Evolutionary conservation across 2,329 filamentous ascomycete species (phyloP).

Genomic region (Xylariaceae sp.): DNA sequence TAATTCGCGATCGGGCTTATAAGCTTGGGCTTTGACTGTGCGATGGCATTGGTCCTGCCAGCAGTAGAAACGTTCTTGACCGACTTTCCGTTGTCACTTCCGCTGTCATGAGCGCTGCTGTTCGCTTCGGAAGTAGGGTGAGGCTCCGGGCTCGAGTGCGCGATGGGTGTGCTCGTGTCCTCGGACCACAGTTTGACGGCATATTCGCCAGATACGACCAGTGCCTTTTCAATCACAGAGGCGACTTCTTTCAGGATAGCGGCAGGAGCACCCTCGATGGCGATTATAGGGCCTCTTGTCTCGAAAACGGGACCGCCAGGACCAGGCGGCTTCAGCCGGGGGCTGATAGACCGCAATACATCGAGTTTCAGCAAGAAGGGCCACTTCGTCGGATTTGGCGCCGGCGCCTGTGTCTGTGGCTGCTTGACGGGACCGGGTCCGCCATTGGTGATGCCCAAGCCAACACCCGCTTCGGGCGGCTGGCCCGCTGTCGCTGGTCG

Average conservation of each 20-base stretch:
- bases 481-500: constrained; percentile 7
- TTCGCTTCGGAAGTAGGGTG: constrained; percentile 4
- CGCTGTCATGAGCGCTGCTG: constrained; percentile 2
- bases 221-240: constrained; percentile 58
- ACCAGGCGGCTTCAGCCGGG: constrained; percentile 48
- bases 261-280: constrained; percentile 69
- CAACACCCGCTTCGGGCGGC: constrained; percentile 7
- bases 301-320: constrained; percentile 30
- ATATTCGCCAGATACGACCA: constrained; percentile 44
- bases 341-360: constrained; percentile 71
- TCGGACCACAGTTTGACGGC: constrained; percentile 43
- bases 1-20: constrained; percentile 53
- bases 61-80: neutral
- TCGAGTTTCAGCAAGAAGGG: constrained; percentile 72
- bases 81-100: neutral
- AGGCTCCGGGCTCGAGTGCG: constrained; percentile 13
- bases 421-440: constrained; percentile 2
- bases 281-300: constrained; percentile 73
- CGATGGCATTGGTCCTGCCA: neutral
- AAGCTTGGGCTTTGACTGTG: constrained; percentile 14
- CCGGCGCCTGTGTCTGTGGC: constrained; percentile 6
- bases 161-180: constrained; percentile 18
- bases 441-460: constrained; percentile 15
- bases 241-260: constrained; percentile 53
- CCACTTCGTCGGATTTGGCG: constrained; percentile 39